Conservation (phyloP, 177 flowering plant species). For the Vitis hybrid region DNA sequence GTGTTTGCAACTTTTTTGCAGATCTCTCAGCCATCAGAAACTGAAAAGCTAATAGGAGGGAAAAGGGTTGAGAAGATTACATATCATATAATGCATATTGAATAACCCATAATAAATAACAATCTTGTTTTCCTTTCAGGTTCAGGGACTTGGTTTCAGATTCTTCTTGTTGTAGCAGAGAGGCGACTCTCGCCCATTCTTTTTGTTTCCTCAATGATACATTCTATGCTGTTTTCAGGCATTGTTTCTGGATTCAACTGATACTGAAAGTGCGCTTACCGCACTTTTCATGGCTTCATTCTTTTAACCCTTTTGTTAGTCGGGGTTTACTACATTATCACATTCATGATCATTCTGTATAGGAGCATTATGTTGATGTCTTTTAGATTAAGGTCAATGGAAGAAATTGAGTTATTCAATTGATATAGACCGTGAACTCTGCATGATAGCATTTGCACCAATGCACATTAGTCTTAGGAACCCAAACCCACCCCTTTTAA, state of each 20-base stretch:
- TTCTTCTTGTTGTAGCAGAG: neutral
- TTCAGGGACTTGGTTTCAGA: neutral
- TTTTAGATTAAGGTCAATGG: neutral
- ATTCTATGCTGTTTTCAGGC: neutral
- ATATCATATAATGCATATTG: too few relatives aligned
- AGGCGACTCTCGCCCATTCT: neutral
- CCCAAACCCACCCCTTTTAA: too few relatives aligned
- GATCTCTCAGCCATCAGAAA: too few relatives aligned
- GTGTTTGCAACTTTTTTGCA: too few relatives aligned
- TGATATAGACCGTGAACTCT: too few relatives aligned
- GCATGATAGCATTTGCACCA: too few relatives aligned
- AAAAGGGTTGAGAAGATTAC: too few relatives aligned
- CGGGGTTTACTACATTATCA: constrained; percentile 1
- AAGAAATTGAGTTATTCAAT: too few relatives aligned
- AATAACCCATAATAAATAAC: too few relatives aligned
- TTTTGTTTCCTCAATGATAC: neutral
- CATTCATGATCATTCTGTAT: neutral
- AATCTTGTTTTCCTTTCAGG: constrained; percentile 4
- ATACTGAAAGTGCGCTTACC: too few relatives aligned
- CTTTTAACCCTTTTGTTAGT: constrained; percentile 10
- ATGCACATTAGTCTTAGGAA: neutral
- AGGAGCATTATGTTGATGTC: neutral
- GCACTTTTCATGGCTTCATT: constrained; percentile 4
- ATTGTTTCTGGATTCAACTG: neutral
- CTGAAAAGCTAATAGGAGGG: too few relatives aligned